Evolutionary conservation across 2,329 filamentous ascomycete species (phyloP).

Genomic region (Nannizzia gypsea): DNA sequence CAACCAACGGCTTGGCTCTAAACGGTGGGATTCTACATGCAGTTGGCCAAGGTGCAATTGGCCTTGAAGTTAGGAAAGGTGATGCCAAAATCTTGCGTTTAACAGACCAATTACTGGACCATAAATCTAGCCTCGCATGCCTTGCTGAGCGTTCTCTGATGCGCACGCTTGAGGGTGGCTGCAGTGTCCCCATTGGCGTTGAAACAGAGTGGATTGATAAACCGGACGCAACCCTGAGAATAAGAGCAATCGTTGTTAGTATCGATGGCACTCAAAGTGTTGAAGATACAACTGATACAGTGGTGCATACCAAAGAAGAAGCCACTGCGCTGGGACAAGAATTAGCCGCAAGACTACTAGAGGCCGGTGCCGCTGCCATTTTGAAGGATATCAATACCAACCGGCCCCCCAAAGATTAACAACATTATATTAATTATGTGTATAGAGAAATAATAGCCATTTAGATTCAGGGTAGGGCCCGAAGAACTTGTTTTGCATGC

Average conservation of each 20-base stretch:
- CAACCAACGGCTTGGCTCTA: conserved; percentile 57
- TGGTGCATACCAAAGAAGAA: not conserved
- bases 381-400: conserved; percentile 1
- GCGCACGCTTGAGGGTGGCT: conserved; percentile 75
- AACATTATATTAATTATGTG: too few relatives aligned
- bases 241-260: conserved; percentile 4
- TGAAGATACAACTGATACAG: not conserved
- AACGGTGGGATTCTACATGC: conserved; percentile 63
- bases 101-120: conserved; percentile 47
- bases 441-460: too few relatives aligned
- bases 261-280: not conserved
- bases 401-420: not conserved
- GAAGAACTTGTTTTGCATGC: too few relatives aligned
- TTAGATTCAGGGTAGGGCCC: too few relatives aligned
- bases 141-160: conserved; percentile 66
- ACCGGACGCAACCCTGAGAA: not conserved
- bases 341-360: not conserved
- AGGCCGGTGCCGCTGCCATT: not conserved
- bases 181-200: conserved; percentile 80
- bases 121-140: conserved; percentile 52
- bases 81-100: conserved; percentile 50
- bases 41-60: conserved; percentile 78
- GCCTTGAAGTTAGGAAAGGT: too few relatives aligned
- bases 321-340: not conserved
- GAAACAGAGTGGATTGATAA: conserved; percentile 22